phyloP scores from a whole-genome alignment of 768 basidiomycete species.

The Hericium erinaceus region DNA sequence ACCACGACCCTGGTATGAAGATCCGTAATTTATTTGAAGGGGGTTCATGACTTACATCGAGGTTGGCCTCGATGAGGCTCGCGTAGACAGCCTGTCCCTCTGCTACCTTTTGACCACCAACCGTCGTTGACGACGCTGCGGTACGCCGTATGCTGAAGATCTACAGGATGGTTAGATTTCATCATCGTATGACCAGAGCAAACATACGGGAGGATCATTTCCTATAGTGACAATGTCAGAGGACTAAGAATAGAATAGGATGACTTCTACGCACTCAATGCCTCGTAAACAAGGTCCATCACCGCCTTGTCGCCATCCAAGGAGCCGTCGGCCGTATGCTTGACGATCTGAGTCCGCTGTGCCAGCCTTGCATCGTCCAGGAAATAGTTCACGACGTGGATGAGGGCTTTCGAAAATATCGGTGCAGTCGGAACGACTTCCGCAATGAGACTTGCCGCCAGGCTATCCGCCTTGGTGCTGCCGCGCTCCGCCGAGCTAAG shows the following conservation, averaged over 20 bases:
- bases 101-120: slow-evolving; percentile 8
- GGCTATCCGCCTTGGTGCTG: slow-evolving; percentile 19
- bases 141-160: slow-evolving; percentile 6
- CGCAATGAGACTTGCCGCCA: slow-evolving; percentile 43
- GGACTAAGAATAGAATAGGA: neutral
- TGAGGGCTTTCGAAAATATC: slow-evolving; percentile 45
- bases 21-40: neutral
- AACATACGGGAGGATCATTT: slow-evolving; percentile 12
- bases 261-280: slow-evolving; percentile 6
- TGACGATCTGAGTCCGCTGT: neutral
- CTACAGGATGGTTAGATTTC: neutral
- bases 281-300: slow-evolving; percentile 12
- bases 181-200: neutral
- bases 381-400: slow-evolving; percentile 53
- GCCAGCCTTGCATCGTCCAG: slow-evolving; percentile 21
- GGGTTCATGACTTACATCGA: slow-evolving; percentile 4
- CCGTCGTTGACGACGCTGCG: neutral
- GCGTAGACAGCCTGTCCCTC: slow-evolving; percentile 13
- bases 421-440: slow-evolving; percentile 47
- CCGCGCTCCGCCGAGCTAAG: slow-evolving; percentile 3
- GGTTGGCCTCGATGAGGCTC: slow-evolving; percentile 14
- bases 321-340: neutral
- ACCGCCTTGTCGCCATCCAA: neutral
- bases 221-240: slow-evolving; percentile 2
- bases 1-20: neutral